Conservation (phyloP, 257 asterid species). For the Solanum rostratum region DNA sequence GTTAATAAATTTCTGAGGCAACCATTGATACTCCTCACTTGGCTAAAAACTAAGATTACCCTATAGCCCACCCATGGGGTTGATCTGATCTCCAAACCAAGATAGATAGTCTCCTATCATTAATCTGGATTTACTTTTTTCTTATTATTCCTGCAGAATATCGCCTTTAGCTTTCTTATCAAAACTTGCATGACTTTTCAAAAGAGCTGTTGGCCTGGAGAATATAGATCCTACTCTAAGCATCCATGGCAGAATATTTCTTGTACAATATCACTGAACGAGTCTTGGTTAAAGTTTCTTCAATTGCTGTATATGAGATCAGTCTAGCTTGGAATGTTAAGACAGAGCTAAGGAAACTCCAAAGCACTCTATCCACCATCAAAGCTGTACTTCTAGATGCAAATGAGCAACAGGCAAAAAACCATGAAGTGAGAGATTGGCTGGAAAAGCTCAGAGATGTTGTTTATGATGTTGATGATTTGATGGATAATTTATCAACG, state of each 20-base stretch:
- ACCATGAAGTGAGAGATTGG: conserved; percentile 37
- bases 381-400: conserved; percentile 39
- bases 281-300: conserved; percentile 21
- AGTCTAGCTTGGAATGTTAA: conserved; percentile 24
- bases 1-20: neutral
- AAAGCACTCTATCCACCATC: conserved; percentile 35
- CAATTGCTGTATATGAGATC: conserved; percentile 22
- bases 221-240: neutral
- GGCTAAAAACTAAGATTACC: neutral
- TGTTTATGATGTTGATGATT: conserved; percentile 34
- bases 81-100: neutral
- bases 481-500: conserved; percentile 27
- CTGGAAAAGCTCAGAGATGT: conserved; percentile 41
- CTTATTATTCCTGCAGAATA: neutral
- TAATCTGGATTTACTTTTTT: neutral
- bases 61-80: neutral
- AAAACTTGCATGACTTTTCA: neutral
- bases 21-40: neutral
- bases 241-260: conserved; percentile 31
- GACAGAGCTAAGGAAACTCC: conserved; percentile 23
- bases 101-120: neutral
- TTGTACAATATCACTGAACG: conserved; percentile 28
- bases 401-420: conserved; percentile 26
- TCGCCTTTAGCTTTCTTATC: neutral
- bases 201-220: neutral